Base-by-base conservation (phyloP, 768 basidiomycete genomes). In the Sutorius australiensis region DNA sequence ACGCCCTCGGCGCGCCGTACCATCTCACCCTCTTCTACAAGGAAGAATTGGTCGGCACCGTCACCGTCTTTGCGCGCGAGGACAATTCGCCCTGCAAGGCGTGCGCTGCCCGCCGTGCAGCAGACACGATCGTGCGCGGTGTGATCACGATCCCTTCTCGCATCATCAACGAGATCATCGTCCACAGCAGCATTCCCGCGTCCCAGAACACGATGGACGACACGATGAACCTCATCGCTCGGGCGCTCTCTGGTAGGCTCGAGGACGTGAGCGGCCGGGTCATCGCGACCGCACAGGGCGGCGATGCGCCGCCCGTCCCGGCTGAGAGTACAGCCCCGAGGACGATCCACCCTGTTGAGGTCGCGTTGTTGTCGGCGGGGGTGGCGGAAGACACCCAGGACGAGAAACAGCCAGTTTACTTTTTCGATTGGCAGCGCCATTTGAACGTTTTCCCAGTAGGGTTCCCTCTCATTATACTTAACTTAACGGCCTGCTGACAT, bases 31-130 rank as follows among this genome's bases (percentile, higher is more conserved):
- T 68, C 6, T 45, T 43, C 45, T 58, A 58, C 49, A 59, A 56
- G 38, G 12, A 48, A 9, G 49, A 58, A 27, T 48, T 63, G 9
- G 39, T 67, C 3, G 66, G 68, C n/a, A 51, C 40, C 24, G 37
- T 59, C 37, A 48, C 63, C 7, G 66, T 67, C 13, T 69, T 68
- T 28, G 45, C 61, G 17, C 56, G 66, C n/a, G 50, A 60, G 17
- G 55, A 58, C 47, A 48, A 47, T 32, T 61, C 67, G 0, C 57
- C 66, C 6, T 70, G 66, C 47, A 54, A 53, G 24, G 66, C 66
- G 17, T 70, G 66, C 42, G 55, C 51, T 14, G 12, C 33, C 8
- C 60, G 66, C 12, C 63, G 66, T n/a, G 50, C 47, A 7, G 42
- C 40, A 0, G 51, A 48, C 16, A 36, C 66, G 0, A 6, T 67